Conservation (phyloP, 768 basidiomycete genomes). For the Nidularia pulvinata region DNA sequence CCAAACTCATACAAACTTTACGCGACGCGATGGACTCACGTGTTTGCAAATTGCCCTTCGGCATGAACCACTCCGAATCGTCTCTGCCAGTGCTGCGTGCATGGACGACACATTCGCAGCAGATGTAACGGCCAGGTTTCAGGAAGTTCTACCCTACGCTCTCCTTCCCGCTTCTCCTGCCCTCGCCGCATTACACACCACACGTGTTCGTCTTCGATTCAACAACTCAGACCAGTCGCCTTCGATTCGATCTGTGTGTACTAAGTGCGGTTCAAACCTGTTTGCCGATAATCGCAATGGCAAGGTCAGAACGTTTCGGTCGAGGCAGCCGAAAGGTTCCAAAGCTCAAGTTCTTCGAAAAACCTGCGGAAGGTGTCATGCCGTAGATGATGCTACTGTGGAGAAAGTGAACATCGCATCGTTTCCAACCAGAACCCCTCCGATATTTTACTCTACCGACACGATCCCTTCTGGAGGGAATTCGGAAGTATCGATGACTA, state of each 20-base stretch:
- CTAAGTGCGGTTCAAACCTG: conserved; percentile 52
- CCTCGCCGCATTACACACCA: conserved; percentile 64
- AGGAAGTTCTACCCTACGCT: conserved; percentile 42
- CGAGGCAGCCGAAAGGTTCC: background rate
- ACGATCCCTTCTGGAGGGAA: too few relatives aligned
- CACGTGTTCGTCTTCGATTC: too few relatives aligned
- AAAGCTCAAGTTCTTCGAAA: conserved; percentile 14
- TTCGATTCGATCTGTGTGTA: conserved; percentile 31
- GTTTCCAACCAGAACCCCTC: conserved; percentile 6
- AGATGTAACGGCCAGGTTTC: conserved; percentile 38
- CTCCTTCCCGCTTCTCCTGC: conserved; percentile 51
- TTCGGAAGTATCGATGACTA: too few relatives aligned
- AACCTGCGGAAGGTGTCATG: conserved; percentile 28
- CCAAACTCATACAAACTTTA: background rate
- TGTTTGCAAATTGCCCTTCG: background rate
- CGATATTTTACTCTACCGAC: background rate
- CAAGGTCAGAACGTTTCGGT: background rate
- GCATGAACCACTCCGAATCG: too few relatives aligned
- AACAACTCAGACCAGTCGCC: conserved; percentile 15
- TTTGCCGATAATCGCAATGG: conserved; percentile 26
- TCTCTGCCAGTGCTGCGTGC: background rate
- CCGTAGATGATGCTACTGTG: conserved; percentile 12
- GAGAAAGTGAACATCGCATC: conserved; percentile 8
- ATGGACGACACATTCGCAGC: background rate
- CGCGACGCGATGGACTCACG: conserved; percentile 9